phyloP scores from a whole-genome alignment of 352 stramenopile genomes.

The Pythium angustatum region DNA sequence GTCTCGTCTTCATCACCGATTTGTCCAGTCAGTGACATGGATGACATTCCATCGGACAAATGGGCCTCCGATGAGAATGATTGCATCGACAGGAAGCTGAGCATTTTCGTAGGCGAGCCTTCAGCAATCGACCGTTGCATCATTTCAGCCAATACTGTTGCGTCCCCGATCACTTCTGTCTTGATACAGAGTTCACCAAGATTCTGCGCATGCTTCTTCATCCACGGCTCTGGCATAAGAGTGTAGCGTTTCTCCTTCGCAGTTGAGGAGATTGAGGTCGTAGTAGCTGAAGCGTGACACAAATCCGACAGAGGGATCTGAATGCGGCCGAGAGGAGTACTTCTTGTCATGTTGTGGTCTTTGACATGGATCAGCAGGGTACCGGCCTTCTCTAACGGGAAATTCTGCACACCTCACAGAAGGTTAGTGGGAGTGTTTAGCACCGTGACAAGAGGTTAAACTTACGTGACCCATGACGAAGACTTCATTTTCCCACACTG shows the following conservation, averaged over 20 bases:
- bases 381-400: conserved; percentile 42
- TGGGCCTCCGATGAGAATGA: conserved; percentile 51
- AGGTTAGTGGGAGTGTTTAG: background rate
- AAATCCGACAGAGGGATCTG: conserved; percentile 65
- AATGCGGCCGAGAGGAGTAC: conserved; percentile 64
- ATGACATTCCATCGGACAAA: conserved; percentile 24
- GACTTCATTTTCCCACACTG: conserved; percentile 62
- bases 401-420: conserved; percentile 34
- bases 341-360: conserved; percentile 71
- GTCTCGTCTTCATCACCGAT: conserved; percentile 48
- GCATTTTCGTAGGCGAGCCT: conserved; percentile 43
- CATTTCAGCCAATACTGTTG: conserved; percentile 55
- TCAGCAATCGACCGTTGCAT: conserved; percentile 38
- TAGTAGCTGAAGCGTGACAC: conserved; percentile 51
- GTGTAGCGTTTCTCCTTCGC: conserved; percentile 57
- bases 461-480: conserved; percentile 68
- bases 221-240: conserved; percentile 66
- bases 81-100: conserved; percentile 57
- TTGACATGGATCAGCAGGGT: conserved; percentile 72
- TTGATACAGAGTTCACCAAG: conserved; percentile 68
- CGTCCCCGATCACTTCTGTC: conserved; percentile 63
- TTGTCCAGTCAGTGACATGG: conserved; percentile 9
- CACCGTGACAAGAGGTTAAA: background rate
- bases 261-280: conserved; percentile 53
- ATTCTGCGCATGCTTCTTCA: conserved; percentile 58